Percentiles rank a stretch among this genome's conserved stretches.
Evolutionary conservation across 1,139 yeast genomes (phyloP).

Genomic region (Starmera stellimalicola): DNA sequence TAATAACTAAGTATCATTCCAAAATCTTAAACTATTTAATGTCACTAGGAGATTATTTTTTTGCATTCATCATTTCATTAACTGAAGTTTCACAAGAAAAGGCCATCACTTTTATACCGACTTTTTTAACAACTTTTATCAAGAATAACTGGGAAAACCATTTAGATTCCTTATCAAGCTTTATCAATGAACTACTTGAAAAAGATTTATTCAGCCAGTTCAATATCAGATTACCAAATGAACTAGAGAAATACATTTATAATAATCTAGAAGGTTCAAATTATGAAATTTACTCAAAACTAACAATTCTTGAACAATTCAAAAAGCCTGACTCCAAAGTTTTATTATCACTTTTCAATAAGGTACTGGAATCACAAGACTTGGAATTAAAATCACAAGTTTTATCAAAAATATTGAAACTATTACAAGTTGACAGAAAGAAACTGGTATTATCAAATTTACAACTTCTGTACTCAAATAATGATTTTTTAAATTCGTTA

Average conservation of each 20-base stretch:
- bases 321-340: constrained; percentile 6
- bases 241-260: constrained; percentile 3
- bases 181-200: constrained; percentile 29
- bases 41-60: constrained; percentile 22
- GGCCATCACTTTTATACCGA: constrained; percentile 31
- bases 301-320: constrained; percentile 14
- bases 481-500: constrained; percentile 9
- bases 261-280: constrained; percentile 5
- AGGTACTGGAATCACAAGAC: constrained; percentile 3
- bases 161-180: constrained; percentile 34
- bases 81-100: constrained; percentile 35
- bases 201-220: constrained; percentile 15
- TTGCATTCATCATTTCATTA: constrained; percentile 41
- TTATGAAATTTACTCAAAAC: constrained; percentile 19
- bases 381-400: constrained; percentile 6
- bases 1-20: constrained; percentile 39
- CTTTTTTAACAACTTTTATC: constrained; percentile 41
- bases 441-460: constrained; percentile 6
- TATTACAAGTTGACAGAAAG: not conserved
- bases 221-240: constrained; percentile 10
- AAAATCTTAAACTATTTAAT: constrained; percentile 29
- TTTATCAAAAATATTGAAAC: constrained; percentile 9
- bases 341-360: constrained; percentile 8
- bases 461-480: constrained; percentile 6
- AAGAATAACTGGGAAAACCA: constrained; percentile 26